A percentile compares a stretch with the other conserved stretches of the same genome.
Evolutionary conservation across 78 protist species (phyloP).

Genomic region (Dictyostelium intermedium): DNA sequence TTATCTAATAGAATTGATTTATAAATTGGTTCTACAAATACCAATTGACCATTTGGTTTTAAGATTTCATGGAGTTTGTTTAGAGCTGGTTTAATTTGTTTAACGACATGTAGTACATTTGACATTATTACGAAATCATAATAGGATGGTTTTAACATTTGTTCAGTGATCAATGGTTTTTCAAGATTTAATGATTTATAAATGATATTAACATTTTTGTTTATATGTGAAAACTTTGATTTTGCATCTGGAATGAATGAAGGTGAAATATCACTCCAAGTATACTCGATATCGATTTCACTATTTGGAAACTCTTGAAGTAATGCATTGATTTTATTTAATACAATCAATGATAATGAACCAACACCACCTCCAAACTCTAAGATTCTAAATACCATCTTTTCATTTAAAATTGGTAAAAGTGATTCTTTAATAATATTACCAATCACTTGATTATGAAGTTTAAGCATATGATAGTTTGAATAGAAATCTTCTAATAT

Average conservation of each 20-base stretch:
- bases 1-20: background rate
- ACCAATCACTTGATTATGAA: background rate
- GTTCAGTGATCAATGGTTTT: background rate
- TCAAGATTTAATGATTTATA: background rate
- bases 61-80: background rate
- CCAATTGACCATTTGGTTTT: background rate
- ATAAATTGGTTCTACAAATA: background rate
- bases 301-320: background rate
- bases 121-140: slow-evolving; percentile 6
- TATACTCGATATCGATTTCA: background rate
- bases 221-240: background rate
- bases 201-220: background rate
- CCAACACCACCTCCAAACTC: background rate
- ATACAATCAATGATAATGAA: background rate
- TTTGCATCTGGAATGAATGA: background rate
- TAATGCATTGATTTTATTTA: background rate
- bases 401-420: background rate
- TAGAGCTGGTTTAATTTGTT: background rate
- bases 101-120: background rate
- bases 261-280: background rate
- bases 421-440: background rate
- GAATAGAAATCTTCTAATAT: background rate
- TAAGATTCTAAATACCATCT: background rate
- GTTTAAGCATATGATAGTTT: background rate
- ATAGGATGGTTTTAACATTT: background rate